A percentile compares a stretch with the other conserved stretches of the same genome.
phyloP scores from a whole-genome alignment of 148 eudicot species.

The Nepenthes mirabilis region DNA sequence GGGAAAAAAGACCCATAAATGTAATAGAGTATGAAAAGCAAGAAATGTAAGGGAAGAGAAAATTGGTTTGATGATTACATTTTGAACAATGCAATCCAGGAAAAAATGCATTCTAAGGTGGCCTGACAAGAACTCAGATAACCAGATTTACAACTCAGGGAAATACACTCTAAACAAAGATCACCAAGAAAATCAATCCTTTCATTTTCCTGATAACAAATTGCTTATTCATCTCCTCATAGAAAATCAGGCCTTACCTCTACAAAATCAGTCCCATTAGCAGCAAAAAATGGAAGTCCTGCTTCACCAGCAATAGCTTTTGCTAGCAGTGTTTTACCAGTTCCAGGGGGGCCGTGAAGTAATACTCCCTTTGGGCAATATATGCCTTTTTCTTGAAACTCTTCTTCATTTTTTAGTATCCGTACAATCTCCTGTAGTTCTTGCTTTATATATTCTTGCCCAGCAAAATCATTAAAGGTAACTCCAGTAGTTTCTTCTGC shows the following conservation, averaged over 20 bases:
- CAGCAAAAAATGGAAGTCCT: conserved; percentile 90
- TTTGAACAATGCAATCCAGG: too few relatives aligned
- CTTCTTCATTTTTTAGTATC: conserved; percentile 80
- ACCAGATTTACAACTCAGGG: too few relatives aligned
- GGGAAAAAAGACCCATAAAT: too few relatives aligned
- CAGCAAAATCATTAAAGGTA: conserved; percentile 94
- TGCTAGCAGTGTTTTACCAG: conserved; percentile 90
- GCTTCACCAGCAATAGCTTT: conserved; percentile 98
- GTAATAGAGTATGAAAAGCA: too few relatives aligned
- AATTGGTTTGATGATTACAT: too few relatives aligned
- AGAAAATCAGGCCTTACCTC: conserved; percentile 33
- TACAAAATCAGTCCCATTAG: conserved; percentile 91
- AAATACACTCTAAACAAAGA: too few relatives aligned
- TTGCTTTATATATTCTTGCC: conserved; percentile 88
- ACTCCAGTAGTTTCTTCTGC: conserved; percentile 93
- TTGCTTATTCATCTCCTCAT: background rate
- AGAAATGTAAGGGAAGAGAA: too few relatives aligned
- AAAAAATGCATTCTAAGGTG: too few relatives aligned
- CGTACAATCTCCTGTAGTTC: conserved; percentile 86
- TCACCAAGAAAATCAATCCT: too few relatives aligned
- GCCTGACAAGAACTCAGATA: too few relatives aligned
- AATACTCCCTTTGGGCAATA: conserved; percentile 96
- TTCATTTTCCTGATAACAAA: too few relatives aligned
- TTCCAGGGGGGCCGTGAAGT: conserved; percentile 96
- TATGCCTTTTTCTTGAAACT: conserved; percentile 67